These are phyloP conservation scores for Papilionanthe hybrid DNA, from an alignment of 116 monocot species.

Conservation along the genomic window DNA sequence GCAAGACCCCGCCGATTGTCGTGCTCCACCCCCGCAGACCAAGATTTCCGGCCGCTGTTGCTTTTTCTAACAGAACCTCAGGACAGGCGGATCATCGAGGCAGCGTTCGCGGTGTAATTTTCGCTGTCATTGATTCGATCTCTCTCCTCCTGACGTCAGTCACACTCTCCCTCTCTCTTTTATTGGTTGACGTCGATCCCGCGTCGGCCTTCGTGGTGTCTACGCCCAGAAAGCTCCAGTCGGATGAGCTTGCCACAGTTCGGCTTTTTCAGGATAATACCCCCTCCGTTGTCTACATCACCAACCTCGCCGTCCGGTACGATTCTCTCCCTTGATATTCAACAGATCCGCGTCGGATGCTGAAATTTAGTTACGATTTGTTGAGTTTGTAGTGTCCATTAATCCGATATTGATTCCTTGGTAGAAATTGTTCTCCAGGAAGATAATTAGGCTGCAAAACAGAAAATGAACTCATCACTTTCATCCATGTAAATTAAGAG, in stretches of 20 bases:
- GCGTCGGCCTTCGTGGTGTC: conserved; percentile 68
- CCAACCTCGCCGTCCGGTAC: conserved; percentile 81
- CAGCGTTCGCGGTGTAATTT: not conserved
- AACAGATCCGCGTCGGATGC: not conserved
- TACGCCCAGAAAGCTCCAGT: conserved; percentile 69
- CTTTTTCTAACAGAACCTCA: not conserved
- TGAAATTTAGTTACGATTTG: not conserved
- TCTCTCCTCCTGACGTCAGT: conserved; percentile 50
- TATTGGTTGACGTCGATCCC: conserved; percentile 38
- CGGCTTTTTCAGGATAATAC: conserved; percentile 93
- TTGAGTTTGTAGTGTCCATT: not conserved
- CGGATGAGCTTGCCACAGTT: conserved; percentile 93
- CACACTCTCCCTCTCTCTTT: conserved; percentile 50
- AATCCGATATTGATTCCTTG: not conserved
- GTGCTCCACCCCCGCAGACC: not conserved
- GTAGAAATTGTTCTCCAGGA: too few species aligned
- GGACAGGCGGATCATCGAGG: not conserved
- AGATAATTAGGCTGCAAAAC: too few species aligned
- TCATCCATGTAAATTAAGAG: too few species aligned
- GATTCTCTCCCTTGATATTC: not conserved
- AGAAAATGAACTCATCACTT: too few species aligned
- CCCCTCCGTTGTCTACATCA: conserved; percentile 97
- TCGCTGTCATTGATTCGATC: conserved; percentile 26
- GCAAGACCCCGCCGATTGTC: not conserved
- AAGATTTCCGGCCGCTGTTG: not conserved